phyloP scores from a whole-genome alignment of 345 rosid genomes.

The Sisymbrium altissimum region DNA sequence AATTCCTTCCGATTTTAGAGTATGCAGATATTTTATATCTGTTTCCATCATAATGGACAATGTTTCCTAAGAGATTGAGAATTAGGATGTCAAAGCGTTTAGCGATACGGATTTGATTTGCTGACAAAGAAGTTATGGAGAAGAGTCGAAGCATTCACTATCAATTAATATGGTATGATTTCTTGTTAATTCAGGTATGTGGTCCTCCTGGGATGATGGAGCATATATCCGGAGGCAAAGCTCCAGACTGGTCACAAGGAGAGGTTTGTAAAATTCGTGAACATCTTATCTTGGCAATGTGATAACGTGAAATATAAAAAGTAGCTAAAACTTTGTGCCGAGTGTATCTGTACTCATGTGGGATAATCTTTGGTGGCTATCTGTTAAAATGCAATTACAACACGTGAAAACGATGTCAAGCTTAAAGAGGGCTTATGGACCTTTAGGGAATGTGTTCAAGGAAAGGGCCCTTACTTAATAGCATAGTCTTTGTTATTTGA shows the following conservation, averaged over 20 bases:
- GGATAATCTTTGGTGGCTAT: not conserved
- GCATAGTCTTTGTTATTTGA: not conserved
- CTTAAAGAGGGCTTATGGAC: not conserved
- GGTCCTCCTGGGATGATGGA: slow-evolving; percentile 99
- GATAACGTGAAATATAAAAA: not conserved
- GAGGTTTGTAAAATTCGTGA: slow-evolving; percentile 50
- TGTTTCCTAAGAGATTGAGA: not conserved
- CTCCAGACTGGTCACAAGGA: slow-evolving; percentile 84
- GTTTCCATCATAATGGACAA: not conserved
- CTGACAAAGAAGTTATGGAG: not conserved
- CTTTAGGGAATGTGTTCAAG: not conserved
- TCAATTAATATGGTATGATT: not conserved
- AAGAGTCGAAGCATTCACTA: not conserved
- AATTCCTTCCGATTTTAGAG: not conserved
- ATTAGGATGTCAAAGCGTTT: not conserved
- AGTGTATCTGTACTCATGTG: not conserved
- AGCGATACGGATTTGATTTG: not conserved
- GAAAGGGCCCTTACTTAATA: not conserved
- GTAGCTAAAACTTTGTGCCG: not conserved
- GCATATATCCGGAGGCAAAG: slow-evolving; percentile 87
- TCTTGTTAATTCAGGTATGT: slow-evolving; percentile 56
- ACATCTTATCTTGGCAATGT: not conserved
- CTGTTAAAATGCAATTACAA: not conserved
- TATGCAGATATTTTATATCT: not conserved
- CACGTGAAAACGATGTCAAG: not conserved